Percentiles rank a stretch among this genome's conserved stretches.
These are phyloP conservation scores for Setaria viridis DNA, from an alignment of 202 grass and related monocot genomes.

Conservation along the genomic window DNA sequence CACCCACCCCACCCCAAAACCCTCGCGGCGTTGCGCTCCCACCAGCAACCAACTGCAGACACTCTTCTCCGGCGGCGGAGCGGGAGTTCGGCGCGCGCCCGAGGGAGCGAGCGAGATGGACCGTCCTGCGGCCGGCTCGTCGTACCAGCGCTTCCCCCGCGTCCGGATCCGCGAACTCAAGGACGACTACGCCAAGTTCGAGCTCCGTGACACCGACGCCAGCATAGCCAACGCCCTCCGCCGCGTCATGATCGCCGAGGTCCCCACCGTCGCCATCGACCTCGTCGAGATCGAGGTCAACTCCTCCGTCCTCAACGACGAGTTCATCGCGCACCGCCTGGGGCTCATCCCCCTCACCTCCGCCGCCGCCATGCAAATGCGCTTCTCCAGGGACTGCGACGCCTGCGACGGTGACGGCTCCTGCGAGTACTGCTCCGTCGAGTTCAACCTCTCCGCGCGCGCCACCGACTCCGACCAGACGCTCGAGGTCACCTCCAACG, in stretches of 20 bases:
- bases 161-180: constrained; percentile 82
- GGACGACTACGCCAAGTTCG: constrained; percentile 87
- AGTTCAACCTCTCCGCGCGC: constrained; percentile 79
- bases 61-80: neutral
- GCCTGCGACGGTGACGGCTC: constrained; percentile 85
- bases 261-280: constrained; percentile 91
- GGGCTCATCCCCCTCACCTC: constrained; percentile 96
- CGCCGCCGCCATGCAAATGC: constrained; percentile 80
- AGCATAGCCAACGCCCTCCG: constrained; percentile 96
- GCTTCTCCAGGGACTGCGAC: constrained; percentile 94
- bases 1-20: constrained; percentile 1
- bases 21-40: neutral
- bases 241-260: constrained; percentile 97
- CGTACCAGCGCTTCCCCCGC: constrained; percentile 88
- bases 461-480: constrained; percentile 81
- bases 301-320: constrained; percentile 95
- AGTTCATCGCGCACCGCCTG: constrained; percentile 88
- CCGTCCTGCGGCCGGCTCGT: constrained; percentile 40
- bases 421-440: constrained; percentile 90
- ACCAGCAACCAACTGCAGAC: neutral
- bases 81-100: neutral
- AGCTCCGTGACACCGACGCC: constrained; percentile 88
- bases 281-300: constrained; percentile 93
- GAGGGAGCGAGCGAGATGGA: constrained; percentile 39
- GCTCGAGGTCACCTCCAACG: constrained; percentile 85